Percentiles rank a stretch among this genome's conserved stretches.
Evolutionary conservation across 2,329 filamentous ascomycete genomes (phyloP).

Genomic region (Rutstroemia sp.): DNA sequence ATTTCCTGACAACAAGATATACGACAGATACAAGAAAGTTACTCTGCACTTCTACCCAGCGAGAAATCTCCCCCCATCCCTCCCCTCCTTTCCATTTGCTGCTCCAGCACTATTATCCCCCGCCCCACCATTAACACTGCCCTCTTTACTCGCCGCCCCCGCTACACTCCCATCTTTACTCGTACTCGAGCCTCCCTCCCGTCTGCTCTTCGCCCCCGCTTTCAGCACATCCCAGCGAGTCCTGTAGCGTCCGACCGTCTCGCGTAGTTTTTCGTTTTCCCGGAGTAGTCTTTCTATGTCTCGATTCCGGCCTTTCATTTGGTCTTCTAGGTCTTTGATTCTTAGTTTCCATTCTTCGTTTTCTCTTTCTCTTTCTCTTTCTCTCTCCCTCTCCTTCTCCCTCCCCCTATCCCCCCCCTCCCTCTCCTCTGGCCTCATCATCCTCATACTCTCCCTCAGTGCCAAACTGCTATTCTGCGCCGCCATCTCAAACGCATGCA

Average conservation of each 20-base stretch:
- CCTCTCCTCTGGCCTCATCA: constrained; percentile 42
- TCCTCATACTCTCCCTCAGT: constrained; percentile 73
- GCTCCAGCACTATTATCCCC: neutral
- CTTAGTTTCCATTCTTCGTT: constrained; percentile 38
- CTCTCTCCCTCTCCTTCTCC: constrained; percentile 43
- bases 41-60: too few relatives aligned
- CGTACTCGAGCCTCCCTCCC: constrained; percentile 13
- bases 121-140: neutral
- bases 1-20: too few relatives aligned
- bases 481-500: constrained; percentile 91
- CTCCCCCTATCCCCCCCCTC: constrained; percentile 63
- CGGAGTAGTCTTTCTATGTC: constrained; percentile 56
- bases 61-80: neutral
- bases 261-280: constrained; percentile 53
- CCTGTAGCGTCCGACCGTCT: constrained; percentile 47
- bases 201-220: constrained; percentile 47
- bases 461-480: constrained; percentile 82
- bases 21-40: too few relatives aligned
- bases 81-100: neutral
- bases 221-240: constrained; percentile 65
- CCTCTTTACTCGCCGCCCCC: neutral
- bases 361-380: constrained; percentile 21
- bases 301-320: constrained; percentile 48
- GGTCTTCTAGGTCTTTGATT: constrained; percentile 60
- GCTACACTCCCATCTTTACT: too few relatives aligned